phyloP scores from a whole-genome alignment of 805 yeast species.

The Monosporozyma unispora region DNA sequence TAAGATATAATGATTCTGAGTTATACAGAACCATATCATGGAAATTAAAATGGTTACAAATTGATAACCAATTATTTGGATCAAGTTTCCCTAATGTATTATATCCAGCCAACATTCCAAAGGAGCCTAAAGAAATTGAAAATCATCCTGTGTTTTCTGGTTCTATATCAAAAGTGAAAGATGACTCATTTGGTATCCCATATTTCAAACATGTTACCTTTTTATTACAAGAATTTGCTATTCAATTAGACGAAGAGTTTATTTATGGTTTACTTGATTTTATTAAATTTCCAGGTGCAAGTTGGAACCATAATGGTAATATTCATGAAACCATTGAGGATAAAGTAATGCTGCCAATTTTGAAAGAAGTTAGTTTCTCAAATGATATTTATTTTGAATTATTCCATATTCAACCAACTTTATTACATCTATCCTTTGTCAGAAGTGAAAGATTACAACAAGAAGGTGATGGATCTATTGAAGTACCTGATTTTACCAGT shows the following conservation, averaged over 20 bases:
- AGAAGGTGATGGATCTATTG: slow-evolving; percentile 39
- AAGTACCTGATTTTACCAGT: slow-evolving; percentile 34
- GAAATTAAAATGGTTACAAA: slow-evolving; percentile 88
- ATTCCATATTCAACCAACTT: slow-evolving; percentile 84
- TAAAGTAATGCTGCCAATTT: slow-evolving; percentile 62
- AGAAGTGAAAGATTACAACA: slow-evolving; percentile 72
- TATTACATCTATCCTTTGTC: slow-evolving; percentile 80
- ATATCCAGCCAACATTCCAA: slow-evolving; percentile 86
- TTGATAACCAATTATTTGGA: slow-evolving; percentile 86
- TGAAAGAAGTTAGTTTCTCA: slow-evolving; percentile 43
- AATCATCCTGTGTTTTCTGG: slow-evolving; percentile 88
- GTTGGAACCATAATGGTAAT: slow-evolving; percentile 41
- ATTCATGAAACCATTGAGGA: slow-evolving; percentile 7
- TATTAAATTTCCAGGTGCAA: slow-evolving; percentile 69
- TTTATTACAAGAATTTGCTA: slow-evolving; percentile 79
- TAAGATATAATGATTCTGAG: slow-evolving; percentile 75
- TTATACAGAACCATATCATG: slow-evolving; percentile 69
- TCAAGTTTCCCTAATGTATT: slow-evolving; percentile 79
- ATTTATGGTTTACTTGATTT: slow-evolving; percentile 74
- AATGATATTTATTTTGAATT: slow-evolving; percentile 87
- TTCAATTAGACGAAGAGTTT: slow-evolving; percentile 92
- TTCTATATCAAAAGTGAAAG: slow-evolving; percentile 74
- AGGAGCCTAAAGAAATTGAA: slow-evolving; percentile 71
- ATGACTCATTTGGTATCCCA: slow-evolving; percentile 80
- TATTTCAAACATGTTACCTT: slow-evolving; percentile 88